Conservation (phyloP, 345 rosid genomes). For the Eucalyptus microcorys region DNA sequence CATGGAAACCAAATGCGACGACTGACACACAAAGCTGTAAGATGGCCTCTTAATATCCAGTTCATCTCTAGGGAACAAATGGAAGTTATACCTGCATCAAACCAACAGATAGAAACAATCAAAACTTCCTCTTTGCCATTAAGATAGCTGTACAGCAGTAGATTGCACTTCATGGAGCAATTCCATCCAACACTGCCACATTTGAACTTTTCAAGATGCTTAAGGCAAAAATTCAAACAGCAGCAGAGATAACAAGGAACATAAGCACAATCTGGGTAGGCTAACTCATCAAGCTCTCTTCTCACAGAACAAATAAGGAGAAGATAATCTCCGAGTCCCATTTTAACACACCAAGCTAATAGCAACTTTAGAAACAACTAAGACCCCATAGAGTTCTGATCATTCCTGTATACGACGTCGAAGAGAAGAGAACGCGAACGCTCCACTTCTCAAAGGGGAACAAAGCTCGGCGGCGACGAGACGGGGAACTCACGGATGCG, state of each 20-base stretch:
- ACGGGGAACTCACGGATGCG: slow-evolving; percentile 40
- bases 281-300: not conserved
- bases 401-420: not conserved
- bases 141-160: not conserved
- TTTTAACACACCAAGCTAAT: not conserved
- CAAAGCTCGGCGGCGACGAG: not conserved
- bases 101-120: not conserved
- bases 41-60: slow-evolving; percentile 65
- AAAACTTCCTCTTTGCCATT: not conserved
- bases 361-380: not conserved
- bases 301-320: not conserved
- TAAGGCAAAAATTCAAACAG: not conserved
- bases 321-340: not conserved
- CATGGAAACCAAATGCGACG: slow-evolving; percentile 59
- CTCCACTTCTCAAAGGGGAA: not conserved
- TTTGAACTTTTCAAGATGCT: not conserved
- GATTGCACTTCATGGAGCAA: not conserved
- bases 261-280: not conserved
- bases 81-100: slow-evolving; percentile 67
- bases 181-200: not conserved
- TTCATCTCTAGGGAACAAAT: slow-evolving; percentile 86
- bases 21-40: slow-evolving; percentile 77
- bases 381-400: not conserved
- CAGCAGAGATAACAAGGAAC: not conserved
- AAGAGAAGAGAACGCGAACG: not conserved